Percentiles rank a stretch among this genome's conserved stretches.
Evolutionary conservation across 192 early-diverging fungal genomes (phyloP).

Genomic region (Glomus cerebriforme): DNA sequence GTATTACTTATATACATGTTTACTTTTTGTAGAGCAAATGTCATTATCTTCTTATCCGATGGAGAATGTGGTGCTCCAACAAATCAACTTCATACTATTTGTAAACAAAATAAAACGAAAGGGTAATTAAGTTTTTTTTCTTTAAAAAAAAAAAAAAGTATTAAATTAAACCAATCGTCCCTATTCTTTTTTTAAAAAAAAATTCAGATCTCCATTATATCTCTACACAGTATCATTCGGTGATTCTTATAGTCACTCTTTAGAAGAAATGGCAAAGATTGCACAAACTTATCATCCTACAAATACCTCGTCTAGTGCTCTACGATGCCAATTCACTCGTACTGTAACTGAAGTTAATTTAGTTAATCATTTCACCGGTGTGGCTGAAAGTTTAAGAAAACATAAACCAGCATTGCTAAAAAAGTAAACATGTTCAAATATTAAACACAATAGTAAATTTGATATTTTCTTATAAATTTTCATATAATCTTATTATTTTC

Average conservation of each 20-base stretch:
- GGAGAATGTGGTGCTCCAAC: not conserved
- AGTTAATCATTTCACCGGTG: not conserved
- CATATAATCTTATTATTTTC: too few species aligned
- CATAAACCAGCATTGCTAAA: not conserved
- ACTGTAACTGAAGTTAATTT: not conserved
- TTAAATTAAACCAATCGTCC: too few species aligned
- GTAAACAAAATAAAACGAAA: not conserved
- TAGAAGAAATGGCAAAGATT: constrained; percentile 26
- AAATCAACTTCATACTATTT: not conserved
- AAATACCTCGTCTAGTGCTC: not conserved
- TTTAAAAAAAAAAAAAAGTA: too few species aligned
- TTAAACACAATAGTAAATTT: too few species aligned
- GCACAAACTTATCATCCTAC: not conserved
- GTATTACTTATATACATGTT: not conserved
- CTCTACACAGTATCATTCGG: constrained; percentile 17
- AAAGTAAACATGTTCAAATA: not conserved
- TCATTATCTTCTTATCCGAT: constrained; percentile 35
- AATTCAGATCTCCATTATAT: constrained; percentile 9
- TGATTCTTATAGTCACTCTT: not conserved
- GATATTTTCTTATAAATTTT: too few species aligned
- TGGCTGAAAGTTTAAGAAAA: constrained; percentile 18
- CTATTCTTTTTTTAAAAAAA: too few species aligned
- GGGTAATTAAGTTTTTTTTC: constrained; percentile 3
- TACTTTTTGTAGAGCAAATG: constrained; percentile 18
- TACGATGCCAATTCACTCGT: not conserved